Evolutionary conservation across 139 green algal species (phyloP).

Genomic region (Dunaliella sp.): DNA sequence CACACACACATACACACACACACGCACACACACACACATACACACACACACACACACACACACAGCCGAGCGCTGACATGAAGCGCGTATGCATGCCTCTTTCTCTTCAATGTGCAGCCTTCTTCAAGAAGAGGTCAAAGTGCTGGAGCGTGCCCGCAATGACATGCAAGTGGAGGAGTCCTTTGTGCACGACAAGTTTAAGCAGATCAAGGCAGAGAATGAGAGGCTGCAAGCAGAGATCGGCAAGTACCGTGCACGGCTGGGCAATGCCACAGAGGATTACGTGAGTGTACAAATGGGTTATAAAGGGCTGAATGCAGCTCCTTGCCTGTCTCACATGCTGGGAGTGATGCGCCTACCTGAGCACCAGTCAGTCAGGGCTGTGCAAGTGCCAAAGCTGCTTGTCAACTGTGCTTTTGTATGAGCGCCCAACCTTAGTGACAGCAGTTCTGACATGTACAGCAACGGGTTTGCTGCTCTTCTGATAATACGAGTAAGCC

Average conservation of each 20-base stretch:
- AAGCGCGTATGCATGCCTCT: conserved; percentile 12
- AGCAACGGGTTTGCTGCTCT: too few relatives aligned
- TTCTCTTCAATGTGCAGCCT: conserved; percentile 25
- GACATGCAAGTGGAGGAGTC: conserved; percentile 54
- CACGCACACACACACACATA: not conserved
- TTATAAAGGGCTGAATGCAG: too few relatives aligned
- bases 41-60: not conserved
- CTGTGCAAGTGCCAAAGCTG: too few relatives aligned
- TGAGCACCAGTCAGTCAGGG: too few relatives aligned
- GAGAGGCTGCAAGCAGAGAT: conserved; percentile 49
- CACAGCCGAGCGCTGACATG: not conserved
- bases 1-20: not conserved
- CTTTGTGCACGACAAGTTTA: conserved; percentile 55
- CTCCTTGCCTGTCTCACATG: too few relatives aligned
- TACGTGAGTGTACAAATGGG: too few relatives aligned
- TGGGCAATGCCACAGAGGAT: conserved; percentile 56
- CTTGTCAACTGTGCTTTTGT: too few relatives aligned
- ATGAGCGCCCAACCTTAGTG: too few relatives aligned
- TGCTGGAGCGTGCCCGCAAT: conserved; percentile 38
- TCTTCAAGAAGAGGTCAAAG: conserved; percentile 40
- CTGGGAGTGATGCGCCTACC: too few relatives aligned
- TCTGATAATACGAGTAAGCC: too few relatives aligned
- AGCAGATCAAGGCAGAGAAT: conserved; percentile 52
- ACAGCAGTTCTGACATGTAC: too few relatives aligned
- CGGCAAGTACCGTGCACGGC: conserved; percentile 31